These are phyloP conservation scores for Rosa chinensis DNA, from an alignment of 306 rosid species.

Conservation along the genomic window DNA sequence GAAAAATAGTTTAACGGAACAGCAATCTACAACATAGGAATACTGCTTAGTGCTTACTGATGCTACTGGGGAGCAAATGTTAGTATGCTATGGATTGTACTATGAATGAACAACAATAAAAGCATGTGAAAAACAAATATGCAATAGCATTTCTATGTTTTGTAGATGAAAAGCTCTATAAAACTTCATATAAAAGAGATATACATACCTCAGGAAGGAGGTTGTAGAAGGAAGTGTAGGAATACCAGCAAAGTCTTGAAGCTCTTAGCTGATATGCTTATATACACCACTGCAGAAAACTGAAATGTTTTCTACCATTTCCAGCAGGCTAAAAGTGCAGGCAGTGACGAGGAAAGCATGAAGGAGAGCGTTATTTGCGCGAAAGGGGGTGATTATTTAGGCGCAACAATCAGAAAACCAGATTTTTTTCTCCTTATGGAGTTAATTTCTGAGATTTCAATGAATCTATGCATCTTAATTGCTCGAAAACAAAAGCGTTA, in stretches of 20 bases:
- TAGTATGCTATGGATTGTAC: background rate
- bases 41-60: too few species aligned
- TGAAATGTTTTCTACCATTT: conserved; percentile 2
- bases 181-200: background rate
- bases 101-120: background rate
- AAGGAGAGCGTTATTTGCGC: background rate
- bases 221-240: background rate
- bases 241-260: conserved; percentile 8
- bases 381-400: background rate
- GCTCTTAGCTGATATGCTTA: conserved; percentile 18
- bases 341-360: background rate
- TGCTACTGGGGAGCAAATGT: background rate
- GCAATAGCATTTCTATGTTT: background rate
- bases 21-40: background rate
- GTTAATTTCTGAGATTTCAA: conserved; percentile 4
- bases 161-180: background rate
- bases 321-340: conserved; percentile 12
- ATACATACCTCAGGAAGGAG: background rate
- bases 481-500: background rate
- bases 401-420: conserved; percentile 15
- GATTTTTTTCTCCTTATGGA: background rate
- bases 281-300: conserved; percentile 20
- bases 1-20: background rate
- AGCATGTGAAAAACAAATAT: background rate
- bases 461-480: conserved; percentile 9